These are phyloP conservation scores for Begonia loranthoides DNA, from an alignment of 306 rosid genomes.

Conservation along the genomic window DNA sequence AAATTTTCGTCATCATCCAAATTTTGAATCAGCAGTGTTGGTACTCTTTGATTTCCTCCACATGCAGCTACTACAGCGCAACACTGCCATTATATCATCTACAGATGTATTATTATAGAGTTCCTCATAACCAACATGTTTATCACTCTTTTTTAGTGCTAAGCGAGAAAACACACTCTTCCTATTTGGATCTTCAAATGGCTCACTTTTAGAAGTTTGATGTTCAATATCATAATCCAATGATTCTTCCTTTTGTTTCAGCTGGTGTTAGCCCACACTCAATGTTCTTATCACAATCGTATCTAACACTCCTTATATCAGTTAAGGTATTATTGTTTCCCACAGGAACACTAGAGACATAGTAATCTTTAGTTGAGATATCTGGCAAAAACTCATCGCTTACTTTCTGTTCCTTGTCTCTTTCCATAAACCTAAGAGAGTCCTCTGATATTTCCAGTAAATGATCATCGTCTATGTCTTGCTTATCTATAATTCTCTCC, in stretches of 20 bases:
- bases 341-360: not conserved
- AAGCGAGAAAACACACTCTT: constrained; percentile 11
- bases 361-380: not conserved
- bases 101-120: constrained; percentile 15
- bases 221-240: constrained; percentile 16
- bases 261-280: not conserved
- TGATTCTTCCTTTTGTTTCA: not conserved
- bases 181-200: constrained; percentile 1
- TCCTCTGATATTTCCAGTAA: constrained; percentile 9
- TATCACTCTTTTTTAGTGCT: constrained; percentile 6
- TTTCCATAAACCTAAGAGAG: constrained; percentile 7
- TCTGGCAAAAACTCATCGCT: not conserved
- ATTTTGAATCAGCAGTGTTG: constrained; percentile 7
- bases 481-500: constrained; percentile 3
- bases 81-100: constrained; percentile 29
- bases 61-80: constrained; percentile 12
- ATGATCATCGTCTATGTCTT: not conserved
- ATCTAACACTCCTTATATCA: not conserved
- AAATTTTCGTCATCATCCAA: constrained; percentile 11
- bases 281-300: not conserved
- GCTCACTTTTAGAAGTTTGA: constrained; percentile 10
- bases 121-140: constrained; percentile 5
- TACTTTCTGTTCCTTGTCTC: not conserved
- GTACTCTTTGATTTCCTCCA: constrained; percentile 7
- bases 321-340: not conserved